Evolutionary conservation across 2,329 filamentous ascomycete genomes (phyloP), one percentile per base, ranked within the genome.

Genomic region (Pseudocercospora pini-densiflorae): DNA sequence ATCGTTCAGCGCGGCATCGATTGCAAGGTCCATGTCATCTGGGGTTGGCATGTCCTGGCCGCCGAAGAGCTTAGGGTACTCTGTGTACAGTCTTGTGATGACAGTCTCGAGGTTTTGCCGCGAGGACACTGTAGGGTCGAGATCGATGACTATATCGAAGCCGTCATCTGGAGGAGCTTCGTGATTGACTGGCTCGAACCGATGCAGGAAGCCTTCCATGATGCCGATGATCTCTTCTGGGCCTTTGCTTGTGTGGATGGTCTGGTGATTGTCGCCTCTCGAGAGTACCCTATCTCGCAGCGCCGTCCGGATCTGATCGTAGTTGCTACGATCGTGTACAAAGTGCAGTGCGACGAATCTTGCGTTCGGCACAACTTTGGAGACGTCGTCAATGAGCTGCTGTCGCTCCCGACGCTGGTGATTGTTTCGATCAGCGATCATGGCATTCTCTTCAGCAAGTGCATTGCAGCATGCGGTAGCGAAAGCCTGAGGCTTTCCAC

Each of bases 181-280:
- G 0, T 85, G 81, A 70, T 94, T 87, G 65, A 93, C 85, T 21
- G 90, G 87, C 80, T 99, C 91, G 76, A 97, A 98, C 40, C 95
- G 89, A 12, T 87, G 79, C 71, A 99, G 85, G 80, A 99, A 99
- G 2, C 93, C 92, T 73, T 97, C 92, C 95, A 99, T 98, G 73
- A 99, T 97, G 5, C 88, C 87, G 55, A 95, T 84, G 63, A 95
- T 92, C 78, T 97, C 94, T 19, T 85, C 81, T 55, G 84, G 80
- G 53, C 90, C 87, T 63, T 92, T 90, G 54, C 88, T 90, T 10
- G 94, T 94, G 75, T 95, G 93, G 66, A 99, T 98, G 0, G 95
- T 99, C 80, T 99, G 95, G 78, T 99, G 95, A 75, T 98, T 98
- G 78, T 99, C 93, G 14, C 95, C 95, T 23, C 95, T 90, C 5